Base-by-base conservation (phyloP, 495 filamentous ascomycete genomes). In the Peziza echinospora region DNA sequence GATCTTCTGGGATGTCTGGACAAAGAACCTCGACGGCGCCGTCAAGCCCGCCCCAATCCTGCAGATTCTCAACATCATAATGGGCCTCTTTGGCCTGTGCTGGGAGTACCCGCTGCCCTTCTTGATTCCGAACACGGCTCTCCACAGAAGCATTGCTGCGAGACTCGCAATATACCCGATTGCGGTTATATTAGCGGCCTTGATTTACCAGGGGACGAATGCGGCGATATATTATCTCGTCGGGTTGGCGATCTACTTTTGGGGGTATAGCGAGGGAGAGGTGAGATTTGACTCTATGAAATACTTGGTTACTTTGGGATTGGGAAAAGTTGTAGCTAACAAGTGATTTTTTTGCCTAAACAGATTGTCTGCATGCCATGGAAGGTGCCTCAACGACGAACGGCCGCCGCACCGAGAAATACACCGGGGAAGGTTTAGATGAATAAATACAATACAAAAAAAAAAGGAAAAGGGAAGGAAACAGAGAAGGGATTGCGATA, bases 251-350 rank as follows among this genome's bases (percentile, higher is more conserved):
- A 80, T 84, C 4, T 99, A 93, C 59, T 94, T 94, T 56, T 94
- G 89, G 85, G 91, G 82, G 0, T 96, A 87, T 55, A 84, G 76
- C 51, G 89, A 96, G 65, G 91, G 91, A 61, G 91, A 99, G 79
- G 84, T 93, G 61, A 53, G 78, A 46, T 43, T 41, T 34, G 9
- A 1, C n/a, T 22, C 41, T 21, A 8, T 8, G n/a, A 34, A 34
- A 8, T n/a, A 34, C 8, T n/a, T 34, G 26, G 26, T 34, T 8
- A 34, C 8, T 8, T 34, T 34, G 8, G 8, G 8, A 34, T 34
- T 34, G 8, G 8, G 8, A 8, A 8, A 34, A 34, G n/a, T n/a
- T n/a, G n/a, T n/a, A n/a, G n/a, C n/a, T n/a, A n/a, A n/a, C n/a
- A n/a, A n/a, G n/a, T n/a, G n/a, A n/a, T n/a, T n/a, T 34, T 34